A percentile compares a stretch with the other conserved stretches of the same genome.
Evolutionary conservation across 225 moss, liverwort and hornwort genomes (phyloP).

Genomic region (Straminergon stramineum): DNA sequence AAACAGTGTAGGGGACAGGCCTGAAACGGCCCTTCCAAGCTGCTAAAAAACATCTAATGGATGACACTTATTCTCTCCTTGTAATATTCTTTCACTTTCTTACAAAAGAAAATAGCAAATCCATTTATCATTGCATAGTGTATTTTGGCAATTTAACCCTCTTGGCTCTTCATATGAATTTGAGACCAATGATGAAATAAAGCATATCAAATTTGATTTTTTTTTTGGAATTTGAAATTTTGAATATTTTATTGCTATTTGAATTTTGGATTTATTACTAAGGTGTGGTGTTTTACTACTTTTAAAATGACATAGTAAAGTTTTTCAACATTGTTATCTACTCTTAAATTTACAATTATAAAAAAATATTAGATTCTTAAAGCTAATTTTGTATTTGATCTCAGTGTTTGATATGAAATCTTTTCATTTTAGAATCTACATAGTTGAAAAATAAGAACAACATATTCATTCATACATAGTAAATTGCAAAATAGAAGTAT

Average conservation of each 20-base stretch:
- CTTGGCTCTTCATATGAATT: not conserved
- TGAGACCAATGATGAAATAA: too few relatives aligned
- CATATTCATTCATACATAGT: not conserved
- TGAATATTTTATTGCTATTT: not conserved
- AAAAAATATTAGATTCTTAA: not conserved
- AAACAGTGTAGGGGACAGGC: too few relatives aligned
- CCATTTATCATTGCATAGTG: fast-evolving
- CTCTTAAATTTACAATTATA: not conserved
- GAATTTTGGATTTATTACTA: not conserved
- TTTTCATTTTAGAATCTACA: too few relatives aligned
- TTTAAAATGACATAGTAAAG: not conserved
- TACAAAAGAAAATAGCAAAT: not conserved
- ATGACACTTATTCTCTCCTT: not conserved
- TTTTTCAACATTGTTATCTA: not conserved
- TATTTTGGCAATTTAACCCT: not conserved
- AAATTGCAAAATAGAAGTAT: not conserved
- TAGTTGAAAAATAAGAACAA: not conserved
- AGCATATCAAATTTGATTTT: not conserved
- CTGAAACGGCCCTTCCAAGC: too few relatives aligned
- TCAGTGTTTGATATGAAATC: too few relatives aligned
- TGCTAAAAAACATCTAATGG: too few relatives aligned
- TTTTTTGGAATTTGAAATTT: too few relatives aligned
- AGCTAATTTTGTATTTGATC: not conserved
- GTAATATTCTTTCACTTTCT: not conserved
- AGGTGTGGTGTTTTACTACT: not conserved